These are phyloP conservation scores for Hericium rajendrae DNA, from an alignment of 768 basidiomycete species.

Conservation along the genomic window DNA sequence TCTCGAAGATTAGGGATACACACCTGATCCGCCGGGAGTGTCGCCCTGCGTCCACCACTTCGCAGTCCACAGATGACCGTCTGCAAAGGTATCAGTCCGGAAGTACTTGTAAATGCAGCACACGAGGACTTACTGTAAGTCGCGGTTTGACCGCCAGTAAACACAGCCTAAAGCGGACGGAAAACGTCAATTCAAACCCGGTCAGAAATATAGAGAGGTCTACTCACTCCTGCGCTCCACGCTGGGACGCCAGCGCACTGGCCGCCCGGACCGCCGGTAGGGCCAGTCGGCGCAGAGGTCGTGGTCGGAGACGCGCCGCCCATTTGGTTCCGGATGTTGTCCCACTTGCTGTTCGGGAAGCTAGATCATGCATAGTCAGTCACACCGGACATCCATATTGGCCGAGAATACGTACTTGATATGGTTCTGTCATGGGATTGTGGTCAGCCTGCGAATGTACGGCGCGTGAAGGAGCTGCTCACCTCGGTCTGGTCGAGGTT, in stretches of 20 bases:
- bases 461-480: neutral
- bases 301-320: conserved; percentile 17
- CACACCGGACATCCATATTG: neutral
- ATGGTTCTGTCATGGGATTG: conserved; percentile 36
- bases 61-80: conserved; percentile 47
- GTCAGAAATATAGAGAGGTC: neutral
- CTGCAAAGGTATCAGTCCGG: conserved; percentile 15
- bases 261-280: conserved; percentile 22
- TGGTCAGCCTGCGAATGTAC: neutral
- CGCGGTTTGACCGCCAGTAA: conserved; percentile 35
- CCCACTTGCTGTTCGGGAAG: conserved; percentile 62
- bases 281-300: conserved; percentile 18
- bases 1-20: conserved; percentile 3
- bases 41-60: conserved; percentile 58
- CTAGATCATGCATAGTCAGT: conserved; percentile 20
- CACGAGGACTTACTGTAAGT: conserved; percentile 31
- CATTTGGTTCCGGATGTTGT: conserved; percentile 62
- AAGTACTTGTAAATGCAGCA: neutral
- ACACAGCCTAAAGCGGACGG: conserved; percentile 26
- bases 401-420: conserved; percentile 31
- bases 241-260: conserved; percentile 33
- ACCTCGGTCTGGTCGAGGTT: conserved; percentile 45
- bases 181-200: neutral
- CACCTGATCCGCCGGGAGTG: conserved; percentile 41
- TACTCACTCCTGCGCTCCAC: conserved; percentile 36